Conservation (phyloP, 1,284 basidiomycete genomes). For the Malassezia obtusa region DNA sequence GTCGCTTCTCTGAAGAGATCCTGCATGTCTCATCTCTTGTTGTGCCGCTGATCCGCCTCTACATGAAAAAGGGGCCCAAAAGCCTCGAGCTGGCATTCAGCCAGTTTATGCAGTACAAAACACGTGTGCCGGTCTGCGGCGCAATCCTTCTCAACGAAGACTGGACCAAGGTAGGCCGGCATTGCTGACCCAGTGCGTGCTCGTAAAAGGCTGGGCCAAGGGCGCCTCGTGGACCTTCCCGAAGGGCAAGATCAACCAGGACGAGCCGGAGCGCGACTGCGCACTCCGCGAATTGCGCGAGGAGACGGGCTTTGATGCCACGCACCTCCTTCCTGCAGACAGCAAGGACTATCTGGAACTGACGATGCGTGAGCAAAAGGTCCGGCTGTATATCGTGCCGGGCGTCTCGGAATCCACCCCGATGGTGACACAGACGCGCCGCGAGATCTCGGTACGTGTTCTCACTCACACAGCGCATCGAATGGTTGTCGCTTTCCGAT, state of each 20-base stretch:
- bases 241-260: conserved; percentile 97
- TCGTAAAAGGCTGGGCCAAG: conserved; percentile 88
- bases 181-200: neutral
- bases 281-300: conserved; percentile 55
- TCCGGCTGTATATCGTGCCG: conserved; percentile 83
- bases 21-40: conserved; percentile 49
- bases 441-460: conserved; percentile 85
- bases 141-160: conserved; percentile 84
- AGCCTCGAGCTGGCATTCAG: conserved; percentile 42
- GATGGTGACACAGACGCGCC: conserved; percentile 87
- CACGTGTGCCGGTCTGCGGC: conserved; percentile 94
- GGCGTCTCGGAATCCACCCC: conserved; percentile 78
- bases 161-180: conserved; percentile 59
- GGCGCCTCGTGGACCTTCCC: conserved; percentile 96
- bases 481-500: conserved; percentile 85
- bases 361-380: conserved; percentile 75
- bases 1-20: conserved; percentile 87
- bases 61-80: conserved; percentile 32
- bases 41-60: conserved; percentile 43
- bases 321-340: conserved; percentile 26
- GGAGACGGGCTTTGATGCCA: conserved; percentile 46
- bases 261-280: conserved; percentile 51
- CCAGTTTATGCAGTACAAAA: conserved; percentile 65
- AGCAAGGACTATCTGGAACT: conserved; percentile 64
- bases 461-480: conserved; percentile 63